These are phyloP conservation scores for Chaetoceros tenuissimus DNA, from an alignment of 108 stramenopile genomes.

Conservation along the genomic window DNA sequence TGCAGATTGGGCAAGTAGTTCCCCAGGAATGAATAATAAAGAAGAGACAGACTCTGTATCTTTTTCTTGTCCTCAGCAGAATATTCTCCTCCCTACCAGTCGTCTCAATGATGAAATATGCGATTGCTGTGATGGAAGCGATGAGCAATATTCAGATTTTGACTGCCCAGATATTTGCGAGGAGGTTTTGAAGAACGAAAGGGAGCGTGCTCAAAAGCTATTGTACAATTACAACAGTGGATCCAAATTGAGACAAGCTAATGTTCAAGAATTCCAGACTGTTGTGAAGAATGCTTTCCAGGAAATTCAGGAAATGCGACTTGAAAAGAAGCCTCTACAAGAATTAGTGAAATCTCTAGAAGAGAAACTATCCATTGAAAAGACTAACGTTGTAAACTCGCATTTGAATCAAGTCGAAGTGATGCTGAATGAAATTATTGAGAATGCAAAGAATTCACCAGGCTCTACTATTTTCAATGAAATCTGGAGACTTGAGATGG, in stretches of 20 bases:
- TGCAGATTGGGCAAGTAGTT: constrained; percentile 39
- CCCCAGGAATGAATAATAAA: neutral
- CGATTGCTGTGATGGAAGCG: constrained; percentile 76
- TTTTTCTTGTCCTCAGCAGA: constrained; percentile 55
- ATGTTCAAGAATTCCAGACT: constrained; percentile 27
- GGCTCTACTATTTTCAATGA: neutral
- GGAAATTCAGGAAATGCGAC: constrained; percentile 16
- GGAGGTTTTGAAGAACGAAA: constrained; percentile 40
- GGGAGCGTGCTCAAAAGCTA: constrained; percentile 16
- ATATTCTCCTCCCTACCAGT: constrained; percentile 36
- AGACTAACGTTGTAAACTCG: constrained; percentile 1
- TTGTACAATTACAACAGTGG: constrained; percentile 29
- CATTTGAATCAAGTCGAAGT: constrained; percentile 4
- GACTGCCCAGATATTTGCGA: constrained; percentile 54
- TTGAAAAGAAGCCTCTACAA: constrained; percentile 3
- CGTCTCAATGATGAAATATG: constrained; percentile 72
- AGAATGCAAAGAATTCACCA: neutral
- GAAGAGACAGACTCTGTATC: neutral
- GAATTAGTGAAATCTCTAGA: neutral
- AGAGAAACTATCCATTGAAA: neutral
- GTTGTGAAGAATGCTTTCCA: constrained; percentile 9
- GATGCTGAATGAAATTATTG: neutral
- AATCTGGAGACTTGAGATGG: constrained; percentile 6
- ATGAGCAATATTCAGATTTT: constrained; percentile 22
- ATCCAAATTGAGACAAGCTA: constrained; percentile 22